A percentile compares a stretch with the other conserved stretches of the same genome.
phyloP scores from a whole-genome alignment of 164 flowering plant genomes.

The Litsea cubeba region DNA sequence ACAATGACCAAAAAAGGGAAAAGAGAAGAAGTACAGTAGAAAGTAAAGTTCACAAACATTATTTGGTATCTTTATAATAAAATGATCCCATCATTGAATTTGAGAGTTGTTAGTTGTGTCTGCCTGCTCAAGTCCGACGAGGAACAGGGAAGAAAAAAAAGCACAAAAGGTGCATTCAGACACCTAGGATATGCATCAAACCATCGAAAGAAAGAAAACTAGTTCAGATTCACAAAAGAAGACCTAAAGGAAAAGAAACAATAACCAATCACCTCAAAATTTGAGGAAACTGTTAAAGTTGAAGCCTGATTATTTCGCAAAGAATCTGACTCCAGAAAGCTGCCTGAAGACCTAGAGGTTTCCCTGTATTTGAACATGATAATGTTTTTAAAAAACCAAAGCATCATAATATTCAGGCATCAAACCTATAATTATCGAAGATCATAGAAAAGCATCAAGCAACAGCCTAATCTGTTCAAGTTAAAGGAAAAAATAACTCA shows the following conservation, averaged over 20 bases:
- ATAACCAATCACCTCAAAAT: constrained; percentile 64
- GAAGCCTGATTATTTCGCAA: constrained; percentile 41
- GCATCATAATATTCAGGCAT: not conserved
- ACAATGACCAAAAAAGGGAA: no score
- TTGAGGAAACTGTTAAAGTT: constrained; percentile 77
- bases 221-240: not conserved
- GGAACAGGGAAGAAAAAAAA: no score
- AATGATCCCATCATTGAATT: no score
- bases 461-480: not conserved
- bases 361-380: constrained; percentile 35
- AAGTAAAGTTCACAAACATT: no score
- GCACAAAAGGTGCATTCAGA: not conserved
- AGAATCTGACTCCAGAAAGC: constrained; percentile 49
- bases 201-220: not conserved
- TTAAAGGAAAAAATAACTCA: not conserved
- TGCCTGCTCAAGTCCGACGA: not conserved
- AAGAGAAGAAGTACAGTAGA: no score
- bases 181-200: not conserved
- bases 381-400: not conserved
- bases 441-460: not conserved
- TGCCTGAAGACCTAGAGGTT: constrained; percentile 34
- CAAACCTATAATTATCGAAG: not conserved
- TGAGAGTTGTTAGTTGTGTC: not conserved
- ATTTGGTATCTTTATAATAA: no score
- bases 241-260: not conserved